Evolutionary conservation across 2,329 filamentous ascomycete species (phyloP).

Genomic region (Clonostachys sp.): DNA sequence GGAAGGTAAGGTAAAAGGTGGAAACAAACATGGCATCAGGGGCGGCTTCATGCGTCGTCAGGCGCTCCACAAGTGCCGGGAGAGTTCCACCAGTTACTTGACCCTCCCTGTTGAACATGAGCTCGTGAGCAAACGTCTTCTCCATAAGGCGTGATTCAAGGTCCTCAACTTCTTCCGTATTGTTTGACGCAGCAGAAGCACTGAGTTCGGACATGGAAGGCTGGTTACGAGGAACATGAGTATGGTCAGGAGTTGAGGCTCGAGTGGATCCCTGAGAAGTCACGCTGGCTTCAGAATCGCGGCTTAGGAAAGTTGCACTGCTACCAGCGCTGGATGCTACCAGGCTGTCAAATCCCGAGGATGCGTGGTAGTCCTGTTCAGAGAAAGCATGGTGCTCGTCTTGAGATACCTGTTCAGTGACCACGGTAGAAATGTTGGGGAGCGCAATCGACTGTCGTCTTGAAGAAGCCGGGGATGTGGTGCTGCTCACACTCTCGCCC

Average conservation of each 20-base stretch:
- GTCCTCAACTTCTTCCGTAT: conserved; percentile 74
- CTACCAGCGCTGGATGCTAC: conserved; percentile 74
- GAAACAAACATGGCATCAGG: conserved; percentile 90
- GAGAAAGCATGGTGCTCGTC: conserved; percentile 26
- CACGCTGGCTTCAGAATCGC: conserved; percentile 76
- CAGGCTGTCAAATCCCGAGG: conserved; percentile 63
- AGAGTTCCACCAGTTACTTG: conserved; percentile 91
- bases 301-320: conserved; percentile 72
- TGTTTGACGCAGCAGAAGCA: conserved; percentile 56
- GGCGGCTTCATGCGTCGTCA: conserved; percentile 89
- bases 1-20: conserved; percentile 94
- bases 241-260: conserved; percentile 77
- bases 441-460: conserved; percentile 47
- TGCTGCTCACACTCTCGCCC: conserved; percentile 34
- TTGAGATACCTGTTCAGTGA: conserved; percentile 42
- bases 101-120: conserved; percentile 91
- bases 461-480: conserved; percentile 41
- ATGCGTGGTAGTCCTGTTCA: conserved; percentile 42
- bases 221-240: conserved; percentile 48
- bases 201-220: conserved; percentile 67
- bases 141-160: conserved; percentile 82
- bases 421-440: conserved; percentile 50
- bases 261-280: conserved; percentile 80
- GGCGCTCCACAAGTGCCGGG: conserved; percentile 84
- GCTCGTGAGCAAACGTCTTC: conserved; percentile 85